Conservation (phyloP, 129 eudicot species). For the carrot (Daucus carota) region DH1_v3.0 NC_030387.2:37139501-37140000, state of each 20-base stretch:
- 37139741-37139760: constrained; percentile 22
- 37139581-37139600: constrained; percentile 72
- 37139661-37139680: not conserved
- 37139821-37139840: not conserved
- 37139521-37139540: not conserved
- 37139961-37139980: not conserved
- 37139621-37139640: constrained; percentile 42
- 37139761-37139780: constrained; percentile 43
- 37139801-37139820: constrained; percentile 49
- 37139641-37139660: constrained; percentile 39
- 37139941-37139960: not conserved
- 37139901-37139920: not conserved
- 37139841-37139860: not conserved
- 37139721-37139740: constrained; percentile 53
- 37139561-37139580: constrained; percentile 66
- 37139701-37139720: not conserved
- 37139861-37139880: not conserved
- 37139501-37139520: not conserved
- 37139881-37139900: not conserved
- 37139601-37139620: constrained; percentile 44
- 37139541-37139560: not conserved
- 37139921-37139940: not conserved
- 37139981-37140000: not conserved
- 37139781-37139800: constrained; percentile 49
- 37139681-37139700: not conserved